A percentile compares a stretch with the other conserved stretches of the same genome.
phyloP scores from a whole-genome alignment of 331 rosid genomes.

The Acacia concinna region DNA sequence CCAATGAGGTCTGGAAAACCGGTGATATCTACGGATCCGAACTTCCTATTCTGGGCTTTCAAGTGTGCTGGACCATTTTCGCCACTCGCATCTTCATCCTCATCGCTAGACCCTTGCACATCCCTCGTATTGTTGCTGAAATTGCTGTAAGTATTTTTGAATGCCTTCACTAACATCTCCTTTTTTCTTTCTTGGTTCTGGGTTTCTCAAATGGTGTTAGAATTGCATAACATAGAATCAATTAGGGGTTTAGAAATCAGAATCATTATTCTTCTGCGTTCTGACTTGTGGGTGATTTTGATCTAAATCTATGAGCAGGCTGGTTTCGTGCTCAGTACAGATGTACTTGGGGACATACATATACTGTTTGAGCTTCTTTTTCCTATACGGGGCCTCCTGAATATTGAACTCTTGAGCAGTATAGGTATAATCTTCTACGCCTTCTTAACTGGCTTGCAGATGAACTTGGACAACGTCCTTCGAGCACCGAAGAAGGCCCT shows the following conservation, averaged over 20 bases:
- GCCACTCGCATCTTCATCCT: neutral
- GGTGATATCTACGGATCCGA: too few species aligned
- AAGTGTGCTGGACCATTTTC: neutral
- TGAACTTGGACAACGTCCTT: neutral
- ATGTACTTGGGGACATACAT: neutral
- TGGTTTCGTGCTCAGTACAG: neutral
- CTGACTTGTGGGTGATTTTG: neutral
- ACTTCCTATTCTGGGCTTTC: neutral
- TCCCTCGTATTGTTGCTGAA: neutral
- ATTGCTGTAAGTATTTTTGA: neutral
- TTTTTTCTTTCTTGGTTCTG: neutral
- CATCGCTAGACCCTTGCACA: neutral
- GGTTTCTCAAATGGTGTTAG: neutral
- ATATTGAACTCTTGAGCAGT: neutral
- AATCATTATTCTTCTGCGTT: neutral
- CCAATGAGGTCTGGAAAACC: neutral
- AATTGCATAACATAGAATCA: neutral
- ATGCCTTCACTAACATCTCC: neutral
- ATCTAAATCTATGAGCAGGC: neutral
- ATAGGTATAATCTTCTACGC: neutral
- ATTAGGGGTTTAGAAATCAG: neutral
- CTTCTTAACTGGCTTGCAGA: neutral
- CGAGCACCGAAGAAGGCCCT: neutral
- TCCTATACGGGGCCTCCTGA: neutral
- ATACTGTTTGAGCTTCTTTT: neutral